Evolutionary conservation across 192 early-diverging fungal species (phyloP), one percentile per base, ranked within the genome.

Genomic region (Rhizophagus prolifer): DNA sequence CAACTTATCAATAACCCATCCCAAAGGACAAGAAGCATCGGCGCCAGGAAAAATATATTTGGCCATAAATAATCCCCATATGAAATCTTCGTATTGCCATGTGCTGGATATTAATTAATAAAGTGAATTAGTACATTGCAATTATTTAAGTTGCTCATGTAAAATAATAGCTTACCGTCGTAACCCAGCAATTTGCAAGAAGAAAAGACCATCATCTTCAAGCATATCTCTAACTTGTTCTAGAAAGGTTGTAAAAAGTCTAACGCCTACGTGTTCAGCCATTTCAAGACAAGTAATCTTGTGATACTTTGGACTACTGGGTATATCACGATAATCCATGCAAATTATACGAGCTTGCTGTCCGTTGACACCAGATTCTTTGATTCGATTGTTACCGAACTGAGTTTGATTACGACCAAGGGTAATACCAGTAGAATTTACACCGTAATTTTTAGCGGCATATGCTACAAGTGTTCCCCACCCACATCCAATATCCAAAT

Each of bases 261-360:
- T 89, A 74, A 99, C 88, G 77, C 97, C 97, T 47, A 99, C 97
- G 84, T 99, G 97, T 87, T 99, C 97, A 79, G 97, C 95, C 97
- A 99, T 99, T 82, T 98, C 97, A 73, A 99, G 90, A 82, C 96
- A 97, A 46, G 95, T 95, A 80, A 99, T 97, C 85, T 95, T 94
- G 90, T 99, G 86, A 88, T 90, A 99, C 82, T 95, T 96, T 76
- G 94, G 86, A 78, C 86, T 85, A 16, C 78, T 79, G 47, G 97
- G 95, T 76, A 97, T 97, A 82, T 99, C 97, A 86, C 97, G 94
- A 91, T 99, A 99, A 84, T 99, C 97, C 92, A 94, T 94, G 90
- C 93, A 95, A 78, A 93, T 80, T 73, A 99, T 89, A 60, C 89
- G 83, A 61, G 94, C 96, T 69, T 88, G 85, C 72, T 91, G 86